Conservation (phyloP, 768 basidiomycete species). For the Kwoniella shandongensis region DNA sequence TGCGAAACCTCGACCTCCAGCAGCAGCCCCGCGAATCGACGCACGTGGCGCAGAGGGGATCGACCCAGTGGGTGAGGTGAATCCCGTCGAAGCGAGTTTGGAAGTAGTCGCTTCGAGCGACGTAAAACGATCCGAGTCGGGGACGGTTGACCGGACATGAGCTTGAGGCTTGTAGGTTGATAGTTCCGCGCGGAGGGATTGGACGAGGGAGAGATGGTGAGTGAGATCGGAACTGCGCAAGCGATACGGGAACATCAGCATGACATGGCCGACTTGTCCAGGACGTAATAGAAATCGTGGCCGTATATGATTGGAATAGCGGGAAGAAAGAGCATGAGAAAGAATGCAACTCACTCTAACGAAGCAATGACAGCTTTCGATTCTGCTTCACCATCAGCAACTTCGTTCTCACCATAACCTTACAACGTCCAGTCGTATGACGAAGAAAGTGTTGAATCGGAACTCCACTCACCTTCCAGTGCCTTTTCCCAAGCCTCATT, state of each 20-base stretch:
- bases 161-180: slow-evolving; percentile 29
- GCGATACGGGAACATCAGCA: too few relatives aligned
- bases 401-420: not conserved
- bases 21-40: not conserved
- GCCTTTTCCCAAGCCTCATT: slow-evolving; percentile 34
- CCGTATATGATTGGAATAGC: not conserved
- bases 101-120: not conserved
- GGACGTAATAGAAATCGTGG: too few relatives aligned
- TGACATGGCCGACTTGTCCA: too few relatives aligned
- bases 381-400: slow-evolving; percentile 20
- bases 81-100: slow-evolving; percentile 1
- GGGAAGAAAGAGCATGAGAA: not conserved
- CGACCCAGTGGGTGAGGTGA: not conserved
- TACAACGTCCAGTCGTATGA: not conserved
- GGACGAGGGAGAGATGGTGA: slow-evolving; percentile 32
- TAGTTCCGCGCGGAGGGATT: slow-evolving; percentile 19
- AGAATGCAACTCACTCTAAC: slow-evolving; percentile 31
- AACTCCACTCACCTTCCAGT: slow-evolving; percentile 30
- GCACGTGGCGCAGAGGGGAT: not conserved
- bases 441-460: not conserved
- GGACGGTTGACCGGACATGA: not conserved
- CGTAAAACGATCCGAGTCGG: not conserved
- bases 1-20: not conserved
- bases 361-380: slow-evolving; percentile 37
- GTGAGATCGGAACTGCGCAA: slow-evolving; percentile 33